Percentiles rank a stretch among this genome's conserved stretches.
Evolutionary conservation across 331 rosid genomes (phyloP).

Genomic region (Cydonia oblonga): DNA sequence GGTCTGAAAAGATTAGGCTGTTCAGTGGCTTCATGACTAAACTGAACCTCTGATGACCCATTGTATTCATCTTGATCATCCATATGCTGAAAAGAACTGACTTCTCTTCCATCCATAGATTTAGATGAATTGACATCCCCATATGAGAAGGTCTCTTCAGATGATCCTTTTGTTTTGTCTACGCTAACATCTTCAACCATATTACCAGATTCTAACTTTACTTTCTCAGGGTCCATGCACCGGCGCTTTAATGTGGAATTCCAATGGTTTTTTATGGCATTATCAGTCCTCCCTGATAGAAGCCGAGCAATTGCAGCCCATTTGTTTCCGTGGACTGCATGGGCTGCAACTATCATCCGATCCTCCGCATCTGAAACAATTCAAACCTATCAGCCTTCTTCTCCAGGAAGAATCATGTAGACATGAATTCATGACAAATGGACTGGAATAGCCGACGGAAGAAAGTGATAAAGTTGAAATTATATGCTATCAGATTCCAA

Average conservation of each 20-base stretch:
- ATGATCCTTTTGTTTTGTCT: conserved; percentile 56
- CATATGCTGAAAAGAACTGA: conserved; percentile 25
- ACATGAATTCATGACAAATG: background rate
- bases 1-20: conserved; percentile 64
- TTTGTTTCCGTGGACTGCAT: conserved; percentile 56
- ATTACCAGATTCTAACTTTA: conserved; percentile 29
- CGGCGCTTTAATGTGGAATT: conserved; percentile 66
- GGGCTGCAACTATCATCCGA: conserved; percentile 65
- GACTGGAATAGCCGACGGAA: background rate
- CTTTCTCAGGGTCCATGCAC: conserved; percentile 34
- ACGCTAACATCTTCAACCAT: conserved; percentile 34
- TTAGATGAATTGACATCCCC: conserved; percentile 48
- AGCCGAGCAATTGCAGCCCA: conserved; percentile 68
- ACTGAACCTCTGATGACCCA: conserved; percentile 29
- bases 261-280: conserved; percentile 68
- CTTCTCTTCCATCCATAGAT: conserved; percentile 41
- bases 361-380: conserved; percentile 67
- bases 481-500: background rate
- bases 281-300: conserved; percentile 62
- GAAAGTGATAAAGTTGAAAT: background rate
- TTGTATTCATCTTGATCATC: conserved; percentile 32
- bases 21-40: conserved; percentile 37
- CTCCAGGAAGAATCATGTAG: background rate
- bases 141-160: conserved; percentile 53
- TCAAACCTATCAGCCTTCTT: background rate